Evolutionary conservation across 768 basidiomycete species (phyloP), one percentile per base, ranked within the genome.

Genomic region (Mycena kentingensis): DNA sequence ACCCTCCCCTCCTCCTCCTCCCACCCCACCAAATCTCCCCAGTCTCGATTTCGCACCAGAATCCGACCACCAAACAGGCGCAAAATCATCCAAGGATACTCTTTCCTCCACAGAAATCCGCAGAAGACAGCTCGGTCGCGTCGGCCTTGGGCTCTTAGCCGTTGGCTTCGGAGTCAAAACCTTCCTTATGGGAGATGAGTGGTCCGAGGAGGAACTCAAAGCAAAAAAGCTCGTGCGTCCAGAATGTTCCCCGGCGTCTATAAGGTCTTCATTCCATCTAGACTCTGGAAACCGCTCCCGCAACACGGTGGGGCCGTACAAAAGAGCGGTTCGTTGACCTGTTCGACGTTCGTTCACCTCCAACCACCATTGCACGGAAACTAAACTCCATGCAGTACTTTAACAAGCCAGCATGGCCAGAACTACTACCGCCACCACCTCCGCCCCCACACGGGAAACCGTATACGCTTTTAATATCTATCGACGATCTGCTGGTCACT

Each of bases 321-420:
- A 79, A 73, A 52, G 70, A 77, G 39, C 80, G 90, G 36, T 82
- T 85, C 63, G 71, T 67, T 27, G 81, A 85, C 34, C 63, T 88
- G 63, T 88, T 90, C 51, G 86, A 85, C 60, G 90, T 90, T 65
- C 41, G 85, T 72, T 24, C 6, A 6, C 44, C 43, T 42, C 41
- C 7, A 11, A 10, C 11, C 2, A 57, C 22, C 31, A 3, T 27
- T 46, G 3, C 8, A 25, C 38, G 24, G 19, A 43, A 22, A 18
- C 38, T 54, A 35, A 13, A 31, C 57, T n/a, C 21, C 54, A 21
- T 27, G 41, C 61, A 97, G 92, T 86, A 85, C 67, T 94, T 98
- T 72, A 92, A 87, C 65, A 90, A 98, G 74, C 97, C 97, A 3
- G 83, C 87, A 39, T 97, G 93, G 90, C 77, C 87, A 25, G 93